Evolutionary conservation across 305 asterid species (phyloP).

Genomic region (Withania somnifera): DNA sequence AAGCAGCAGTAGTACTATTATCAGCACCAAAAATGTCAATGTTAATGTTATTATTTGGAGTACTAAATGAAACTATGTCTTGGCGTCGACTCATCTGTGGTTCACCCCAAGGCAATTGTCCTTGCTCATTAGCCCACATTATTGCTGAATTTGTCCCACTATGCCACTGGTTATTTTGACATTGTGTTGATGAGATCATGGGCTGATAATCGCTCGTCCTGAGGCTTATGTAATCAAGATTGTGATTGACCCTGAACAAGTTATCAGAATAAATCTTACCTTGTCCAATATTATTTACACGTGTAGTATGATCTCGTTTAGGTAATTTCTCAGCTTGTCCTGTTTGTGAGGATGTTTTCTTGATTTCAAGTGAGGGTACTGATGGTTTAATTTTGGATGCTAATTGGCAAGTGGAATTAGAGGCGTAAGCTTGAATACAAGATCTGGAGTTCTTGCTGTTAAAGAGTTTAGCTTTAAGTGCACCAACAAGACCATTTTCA

Average conservation of each 20-base stretch:
- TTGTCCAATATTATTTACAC: not conserved
- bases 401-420: not conserved
- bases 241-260: not conserved
- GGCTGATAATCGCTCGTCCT: not conserved
- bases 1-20: not conserved
- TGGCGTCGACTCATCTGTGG: not conserved
- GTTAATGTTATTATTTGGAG: not conserved
- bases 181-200: not conserved
- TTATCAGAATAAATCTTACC: not conserved
- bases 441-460: not conserved
- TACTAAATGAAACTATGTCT: not conserved
- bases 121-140: not conserved
- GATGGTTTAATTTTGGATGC: not conserved
- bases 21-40: not conserved
- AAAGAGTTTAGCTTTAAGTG: slow-evolving; percentile 13
- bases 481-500: slow-evolving; percentile 11
- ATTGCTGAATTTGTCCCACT: not conserved
- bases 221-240: slow-evolving; percentile 4
- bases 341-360: not conserved
- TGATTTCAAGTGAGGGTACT: not conserved
- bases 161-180: not conserved
- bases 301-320: not conserved
- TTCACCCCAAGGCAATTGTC: not conserved
- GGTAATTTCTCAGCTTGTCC: not conserved
- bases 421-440: not conserved